A percentile compares a stretch with the other conserved stretches of the same genome.
Evolutionary conservation across 164 flowering plant genomes (phyloP).

Genomic region (Sedum album): DNA sequence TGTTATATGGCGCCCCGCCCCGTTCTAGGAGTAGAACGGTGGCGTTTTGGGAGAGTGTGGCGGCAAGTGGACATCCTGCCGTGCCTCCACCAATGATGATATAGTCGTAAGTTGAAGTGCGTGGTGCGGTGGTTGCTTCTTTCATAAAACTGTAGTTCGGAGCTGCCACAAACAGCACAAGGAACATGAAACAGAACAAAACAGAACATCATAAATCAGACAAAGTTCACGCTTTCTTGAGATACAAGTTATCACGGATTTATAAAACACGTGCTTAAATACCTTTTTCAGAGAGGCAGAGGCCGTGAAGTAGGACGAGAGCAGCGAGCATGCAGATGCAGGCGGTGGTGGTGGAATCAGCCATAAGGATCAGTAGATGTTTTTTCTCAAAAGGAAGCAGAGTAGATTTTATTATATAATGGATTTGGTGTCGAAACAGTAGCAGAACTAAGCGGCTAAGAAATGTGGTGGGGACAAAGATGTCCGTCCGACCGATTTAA

Average conservation of each 20-base stretch:
- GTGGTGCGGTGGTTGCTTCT: constrained; percentile 42
- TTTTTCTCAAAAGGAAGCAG: not conserved
- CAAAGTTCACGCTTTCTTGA: too few species aligned
- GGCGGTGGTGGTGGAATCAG: too few species aligned
- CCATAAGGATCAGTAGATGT: not conserved
- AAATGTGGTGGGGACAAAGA: not conserved
- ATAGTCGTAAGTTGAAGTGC: constrained; percentile 49
- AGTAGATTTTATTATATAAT: not conserved
- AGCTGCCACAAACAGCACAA: constrained; percentile 18
- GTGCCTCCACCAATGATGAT: constrained; percentile 67
- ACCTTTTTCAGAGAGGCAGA: constrained; percentile 30
- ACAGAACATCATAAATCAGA: too few species aligned
- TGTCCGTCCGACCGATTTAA: not conserved
- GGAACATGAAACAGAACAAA: too few species aligned
- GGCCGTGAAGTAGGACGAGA: constrained; percentile 27
- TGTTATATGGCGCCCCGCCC: constrained; percentile 61
- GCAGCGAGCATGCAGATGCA: constrained; percentile 11
- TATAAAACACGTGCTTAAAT: not conserved
- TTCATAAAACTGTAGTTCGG: constrained; percentile 40
- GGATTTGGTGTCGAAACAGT: not conserved
- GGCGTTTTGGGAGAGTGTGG: constrained; percentile 52
- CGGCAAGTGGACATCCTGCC: constrained; percentile 68
- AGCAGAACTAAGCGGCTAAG: not conserved
- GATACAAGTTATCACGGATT: not conserved
- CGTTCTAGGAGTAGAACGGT: constrained; percentile 54